Percentiles rank a stretch among this genome's conserved stretches.
Conservation (phyloP, 2,329 filamentous ascomycete species). For the Fusarium pilosicola region DNA sequence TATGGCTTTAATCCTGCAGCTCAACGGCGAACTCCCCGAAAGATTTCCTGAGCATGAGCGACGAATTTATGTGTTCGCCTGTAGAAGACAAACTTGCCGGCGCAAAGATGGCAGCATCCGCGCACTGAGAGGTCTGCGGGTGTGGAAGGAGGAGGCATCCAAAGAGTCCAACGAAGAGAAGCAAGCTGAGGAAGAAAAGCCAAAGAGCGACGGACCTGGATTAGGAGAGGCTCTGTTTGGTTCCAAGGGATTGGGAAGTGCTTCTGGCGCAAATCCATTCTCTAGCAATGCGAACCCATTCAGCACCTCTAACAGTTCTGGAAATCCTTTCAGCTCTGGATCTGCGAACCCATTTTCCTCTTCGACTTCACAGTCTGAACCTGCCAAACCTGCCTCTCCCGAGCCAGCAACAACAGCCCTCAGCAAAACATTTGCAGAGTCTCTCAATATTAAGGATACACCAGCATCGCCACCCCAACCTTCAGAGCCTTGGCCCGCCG, state of each 20-base stretch:
- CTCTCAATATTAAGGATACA: conserved; percentile 76
- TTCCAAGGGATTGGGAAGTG: conserved; percentile 58
- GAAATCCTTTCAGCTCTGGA: conserved; percentile 47
- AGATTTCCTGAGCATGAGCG: conserved; percentile 88
- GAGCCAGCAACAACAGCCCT: conserved; percentile 51
- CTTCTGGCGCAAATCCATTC: conserved; percentile 67
- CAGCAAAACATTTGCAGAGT: conserved; percentile 74
- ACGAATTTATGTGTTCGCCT: conserved; percentile 87
- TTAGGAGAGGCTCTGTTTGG: conserved; percentile 79
- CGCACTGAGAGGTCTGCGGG: conserved; percentile 74
- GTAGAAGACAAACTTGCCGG: conserved; percentile 80
- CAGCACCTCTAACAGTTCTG: conserved; percentile 47
- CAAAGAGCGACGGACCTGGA: conserved; percentile 52
- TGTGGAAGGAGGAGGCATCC: conserved; percentile 55
- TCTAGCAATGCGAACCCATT: conserved; percentile 63
- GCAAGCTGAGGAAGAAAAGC: conserved; percentile 49
- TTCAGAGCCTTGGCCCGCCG: conserved; percentile 79
- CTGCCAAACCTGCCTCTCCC: conserved; percentile 47
- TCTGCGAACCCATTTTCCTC: conserved; percentile 46
- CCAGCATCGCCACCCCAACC: conserved; percentile 50
- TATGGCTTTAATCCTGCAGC: conserved; percentile 86
- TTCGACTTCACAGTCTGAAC: conserved; percentile 46
- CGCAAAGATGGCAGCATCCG: conserved; percentile 85
- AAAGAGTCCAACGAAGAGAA: conserved; percentile 44
- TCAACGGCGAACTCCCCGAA: conserved; percentile 90